Evolutionary conservation across 495 filamentous ascomycete species (phyloP).

Genomic region (Xylaria castorea): DNA sequence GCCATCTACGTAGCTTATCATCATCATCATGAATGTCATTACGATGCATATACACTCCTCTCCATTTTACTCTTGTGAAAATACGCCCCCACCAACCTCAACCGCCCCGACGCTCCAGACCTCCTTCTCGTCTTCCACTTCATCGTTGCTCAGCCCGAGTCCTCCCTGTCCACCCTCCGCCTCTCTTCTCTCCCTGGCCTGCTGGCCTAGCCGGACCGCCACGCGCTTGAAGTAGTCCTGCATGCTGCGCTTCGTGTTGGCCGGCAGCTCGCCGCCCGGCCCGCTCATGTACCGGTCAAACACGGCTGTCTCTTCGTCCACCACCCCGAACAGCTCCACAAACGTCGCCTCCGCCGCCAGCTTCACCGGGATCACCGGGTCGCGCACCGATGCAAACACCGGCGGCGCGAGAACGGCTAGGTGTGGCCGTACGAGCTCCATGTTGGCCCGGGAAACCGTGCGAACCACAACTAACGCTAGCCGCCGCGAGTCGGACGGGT

Average conservation of each 20-base stretch:
- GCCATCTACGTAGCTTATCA: neutral
- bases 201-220: slow-evolving; percentile 77
- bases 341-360: slow-evolving; percentile 94
- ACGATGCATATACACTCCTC: slow-evolving; percentile 2
- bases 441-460: slow-evolving; percentile 76
- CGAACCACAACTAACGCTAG: slow-evolving; percentile 88
- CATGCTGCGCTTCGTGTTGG: slow-evolving; percentile 86
- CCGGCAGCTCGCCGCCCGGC: slow-evolving; percentile 57
- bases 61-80: slow-evolving; percentile 47
- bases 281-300: slow-evolving; percentile 86
- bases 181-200: slow-evolving; percentile 85
- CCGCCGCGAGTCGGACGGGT: slow-evolving; percentile 80
- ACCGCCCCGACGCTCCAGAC: slow-evolving; percentile 94
- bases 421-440: slow-evolving; percentile 79
- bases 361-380: slow-evolving; percentile 95
- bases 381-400: slow-evolving; percentile 88
- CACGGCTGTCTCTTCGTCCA: slow-evolving; percentile 80
- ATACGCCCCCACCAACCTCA: slow-evolving; percentile 73
- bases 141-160: slow-evolving; percentile 83
- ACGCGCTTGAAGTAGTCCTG: slow-evolving; percentile 97
- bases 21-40: slow-evolving; percentile 15
- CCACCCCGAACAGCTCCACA: slow-evolving; percentile 89
- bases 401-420: slow-evolving; percentile 77
- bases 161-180: slow-evolving; percentile 90
- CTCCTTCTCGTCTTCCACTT: slow-evolving; percentile 92